Evolutionary conservation across 352 stramenopile genomes (phyloP), one percentile per base, ranked within the genome.

Genomic region (Phytophthora uliginosa): DNA sequence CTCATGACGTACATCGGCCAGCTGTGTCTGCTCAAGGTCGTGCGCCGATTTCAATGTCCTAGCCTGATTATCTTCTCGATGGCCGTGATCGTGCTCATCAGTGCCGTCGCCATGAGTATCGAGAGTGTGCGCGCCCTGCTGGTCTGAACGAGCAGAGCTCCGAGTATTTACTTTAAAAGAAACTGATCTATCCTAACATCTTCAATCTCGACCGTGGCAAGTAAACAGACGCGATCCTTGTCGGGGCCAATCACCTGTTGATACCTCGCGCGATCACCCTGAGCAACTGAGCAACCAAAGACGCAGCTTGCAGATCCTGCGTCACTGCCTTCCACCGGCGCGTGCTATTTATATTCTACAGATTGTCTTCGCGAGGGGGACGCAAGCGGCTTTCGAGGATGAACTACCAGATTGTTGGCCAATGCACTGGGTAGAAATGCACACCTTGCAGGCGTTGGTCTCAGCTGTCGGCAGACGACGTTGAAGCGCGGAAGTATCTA

Each of bases 61-160:
- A 91, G 83, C 20, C 76, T 92, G 31, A 86, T 92, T 36, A 77
- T 92, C 45, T 90, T 90, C 57, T 92, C 85, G 34, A 92, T 92
- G 81, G 85, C 85, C 63, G 74, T 78, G 59, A 80, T 92, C 65
- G 82, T 92, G 45, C 73, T 91, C 62, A 59, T 91, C 31, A 92
- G 85, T 69, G 83, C 83, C 8, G 71, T 83, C 33, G 85, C 83
- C 62, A 92, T 92, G 85, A 86, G 63, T 61, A 59, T 92, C 63
- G 76, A 91, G 59, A 92, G 85, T 51, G 73, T 90, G 36, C 73
- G 73, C 36, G 67, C 76, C 22, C 26, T 85, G 22, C 48, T 84
- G 42, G 70, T 60, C 53, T 63, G 17, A 20, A 73, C 42, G 18
- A 50, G 42, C 6, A 22, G 42, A 10, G 42, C 42, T 10, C 18